Evolutionary conservation across 2,329 filamentous ascomycete genomes (phyloP).

Genomic region (Cordyceps tenuipes): DNA sequence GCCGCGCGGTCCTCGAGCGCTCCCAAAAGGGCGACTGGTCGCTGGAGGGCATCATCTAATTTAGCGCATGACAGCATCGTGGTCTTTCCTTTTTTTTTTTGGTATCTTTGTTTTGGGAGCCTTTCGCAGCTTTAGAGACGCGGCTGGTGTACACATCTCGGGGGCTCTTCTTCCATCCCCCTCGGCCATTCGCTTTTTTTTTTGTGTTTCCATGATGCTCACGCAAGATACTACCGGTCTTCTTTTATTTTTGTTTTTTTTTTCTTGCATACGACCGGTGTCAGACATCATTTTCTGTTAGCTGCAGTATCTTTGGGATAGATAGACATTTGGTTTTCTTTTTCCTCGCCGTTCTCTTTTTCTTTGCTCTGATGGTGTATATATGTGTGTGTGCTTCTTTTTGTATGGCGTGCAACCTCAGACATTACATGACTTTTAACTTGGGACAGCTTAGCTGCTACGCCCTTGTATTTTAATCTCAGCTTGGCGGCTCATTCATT

Average conservation of each 20-base stretch:
- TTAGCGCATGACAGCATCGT: neutral
- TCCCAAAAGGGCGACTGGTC: slow-evolving; percentile 47
- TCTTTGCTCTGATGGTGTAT: neutral
- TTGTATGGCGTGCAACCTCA: neutral
- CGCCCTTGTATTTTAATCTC: neutral
- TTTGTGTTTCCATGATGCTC: neutral
- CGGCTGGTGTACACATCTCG: slow-evolving; percentile 1
- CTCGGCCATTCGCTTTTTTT: neutral
- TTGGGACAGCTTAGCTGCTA: neutral
- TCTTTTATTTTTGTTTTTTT: neutral
- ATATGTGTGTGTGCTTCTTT: neutral
- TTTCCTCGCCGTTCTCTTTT: neutral
- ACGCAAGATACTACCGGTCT: neutral
- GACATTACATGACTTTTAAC: neutral
- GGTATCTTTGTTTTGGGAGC: neutral
- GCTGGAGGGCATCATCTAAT: slow-evolving; percentile 34
- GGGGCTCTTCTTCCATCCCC: neutral
- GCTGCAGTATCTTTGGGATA: slow-evolving; percentile 10
- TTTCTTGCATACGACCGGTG: slow-evolving; percentile 9
- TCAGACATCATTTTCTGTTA: slow-evolving; percentile 5
- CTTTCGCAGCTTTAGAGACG: neutral
- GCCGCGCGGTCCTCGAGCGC: slow-evolving; percentile 39
- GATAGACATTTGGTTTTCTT: slow-evolving; percentile 4
- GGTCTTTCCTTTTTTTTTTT: neutral
- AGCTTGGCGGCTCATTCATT: neutral